Evolutionary conservation across 31 red algal genomes (phyloP), one percentile per base, ranked within the genome.

Genomic region (Bonnemaisonia californica): DNA sequence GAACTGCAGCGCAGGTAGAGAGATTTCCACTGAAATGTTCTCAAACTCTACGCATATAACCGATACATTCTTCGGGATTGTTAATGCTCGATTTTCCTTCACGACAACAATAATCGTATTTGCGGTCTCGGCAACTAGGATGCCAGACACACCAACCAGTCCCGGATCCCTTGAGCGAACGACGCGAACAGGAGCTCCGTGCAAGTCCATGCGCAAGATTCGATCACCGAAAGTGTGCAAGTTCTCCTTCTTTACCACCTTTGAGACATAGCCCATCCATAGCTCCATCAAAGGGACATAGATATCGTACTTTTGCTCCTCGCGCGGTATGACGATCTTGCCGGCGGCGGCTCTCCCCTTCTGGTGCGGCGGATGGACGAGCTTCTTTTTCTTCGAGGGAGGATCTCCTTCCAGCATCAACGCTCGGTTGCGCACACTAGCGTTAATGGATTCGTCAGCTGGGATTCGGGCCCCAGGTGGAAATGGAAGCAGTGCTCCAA

Each of bases 191-290:
- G 26, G 56, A 26, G 86, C 86, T 1, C 86, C 86, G 32, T 89
- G 86, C 68, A 71, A 77, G 48, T 89, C 86, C 86, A 89, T 89
- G 34, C 86, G 54, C 3, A 82, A 60, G 3, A 89, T 32, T 18
- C 77, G 76, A 45, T 82, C 86, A 13, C 76, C 76, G 54, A 69
- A 57, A 11, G 45, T 51, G 7, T 54, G 41, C 68, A 24, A 59
- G 32, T 41, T 30, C 37, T 47, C 40, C n/a, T 2, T 59, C 29
- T 37, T 30, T 28, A 51, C 38, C 48, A 42, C 68, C 28, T 59
- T 85, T 85, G 33, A 54, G 35, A 69, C 82, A 66, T 85, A 85
- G 13, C 41, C 48, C 29, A 55, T 28, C 82, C 82, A 85, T 62
- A 85, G 37, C 12, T 38, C 34, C 22, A 41, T 36, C 57, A 85